phyloP scores from a whole-genome alignment of 2,329 filamentous ascomycete genomes.

The Graphium sp. region DNA sequence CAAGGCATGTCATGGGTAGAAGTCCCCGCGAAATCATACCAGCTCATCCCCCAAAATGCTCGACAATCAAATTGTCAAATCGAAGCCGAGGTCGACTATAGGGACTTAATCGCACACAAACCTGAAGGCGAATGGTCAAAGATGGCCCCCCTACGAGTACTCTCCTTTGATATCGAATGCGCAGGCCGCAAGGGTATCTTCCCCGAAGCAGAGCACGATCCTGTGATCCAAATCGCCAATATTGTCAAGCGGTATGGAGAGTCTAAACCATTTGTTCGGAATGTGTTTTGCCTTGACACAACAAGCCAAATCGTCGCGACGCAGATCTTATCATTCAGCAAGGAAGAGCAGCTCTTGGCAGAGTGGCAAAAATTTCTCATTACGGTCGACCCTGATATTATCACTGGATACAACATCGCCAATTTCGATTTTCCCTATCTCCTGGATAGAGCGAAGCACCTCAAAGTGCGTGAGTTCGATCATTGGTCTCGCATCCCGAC shows the following conservation, averaged over 20 bases:
- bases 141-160: constrained; percentile 81
- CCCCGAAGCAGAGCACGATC: constrained; percentile 78
- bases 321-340: constrained; percentile 68
- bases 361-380: constrained; percentile 83
- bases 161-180: constrained; percentile 98
- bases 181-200: constrained; percentile 96
- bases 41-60: constrained; percentile 45
- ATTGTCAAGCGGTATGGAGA: constrained; percentile 91
- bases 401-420: constrained; percentile 96
- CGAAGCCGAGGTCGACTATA: constrained; percentile 72
- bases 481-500: constrained; percentile 72
- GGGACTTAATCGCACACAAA: constrained; percentile 70
- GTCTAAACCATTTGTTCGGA: constrained; percentile 84
- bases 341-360: constrained; percentile 80
- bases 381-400: constrained; percentile 86
- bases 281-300: constrained; percentile 88
- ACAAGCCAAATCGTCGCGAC: constrained; percentile 92
- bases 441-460: constrained; percentile 67
- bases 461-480: constrained; percentile 67
- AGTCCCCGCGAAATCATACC: constrained; percentile 57
- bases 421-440: constrained; percentile 99
- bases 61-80: constrained; percentile 92
- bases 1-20: constrained; percentile 97
- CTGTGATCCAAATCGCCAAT: constrained; percentile 96
- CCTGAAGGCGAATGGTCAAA: constrained; percentile 93